Evolutionary conservation across 768 basidiomycete species (phyloP), one percentile per base, ranked within the genome.

Genomic region (Mycena rosella): DNA sequence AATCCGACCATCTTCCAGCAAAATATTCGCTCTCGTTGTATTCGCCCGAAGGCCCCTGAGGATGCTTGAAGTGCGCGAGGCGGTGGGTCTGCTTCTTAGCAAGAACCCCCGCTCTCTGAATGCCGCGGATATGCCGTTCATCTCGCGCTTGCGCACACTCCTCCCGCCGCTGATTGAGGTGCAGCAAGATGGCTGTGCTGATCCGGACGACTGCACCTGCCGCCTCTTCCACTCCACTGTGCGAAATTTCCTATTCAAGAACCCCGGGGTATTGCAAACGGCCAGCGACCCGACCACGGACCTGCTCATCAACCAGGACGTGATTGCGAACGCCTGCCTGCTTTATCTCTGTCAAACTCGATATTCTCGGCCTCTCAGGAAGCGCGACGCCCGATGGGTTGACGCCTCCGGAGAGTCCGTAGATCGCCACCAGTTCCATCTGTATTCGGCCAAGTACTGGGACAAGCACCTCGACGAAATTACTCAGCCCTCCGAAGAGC

Each of bases 371-470:
- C 66, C 71, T 1, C 69, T 79, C n/a, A 29, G 29, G 14, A 71
- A 69, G 30, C 24, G 47, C 13, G 70, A 65, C 32, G 63, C 36
- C 5, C 56, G 36, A 9, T 79, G 78, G 78, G 24, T 70, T 30
- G 78, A 79, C 44, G 49, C 52, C n/a, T 34, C 44, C 13, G 75
- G 71, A 10, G 60, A 54, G 1, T 56, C 74, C 2, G 70, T 78
- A 15, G 60, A 74, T 24, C 56, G 73, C 11, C 77, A 77, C 42
- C 73, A 60, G 14, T 78, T 80, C 64, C 70, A 72, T 32, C 38
- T 65, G 10, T 80, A 80, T 51, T 59, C 69, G 9, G 74, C 77
- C 3, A 80, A 80, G 47, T 77, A 80, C 63, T 80, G 79, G 79
- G 77, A 74, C 55, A 76, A 75, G 38, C 75, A 77, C 47, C 67